A percentile compares a stretch with the other conserved stretches of the same genome.
Conservation (phyloP, 1,284 basidiomycete species). For the Pyrrhoderma lamaoense region DNA sequence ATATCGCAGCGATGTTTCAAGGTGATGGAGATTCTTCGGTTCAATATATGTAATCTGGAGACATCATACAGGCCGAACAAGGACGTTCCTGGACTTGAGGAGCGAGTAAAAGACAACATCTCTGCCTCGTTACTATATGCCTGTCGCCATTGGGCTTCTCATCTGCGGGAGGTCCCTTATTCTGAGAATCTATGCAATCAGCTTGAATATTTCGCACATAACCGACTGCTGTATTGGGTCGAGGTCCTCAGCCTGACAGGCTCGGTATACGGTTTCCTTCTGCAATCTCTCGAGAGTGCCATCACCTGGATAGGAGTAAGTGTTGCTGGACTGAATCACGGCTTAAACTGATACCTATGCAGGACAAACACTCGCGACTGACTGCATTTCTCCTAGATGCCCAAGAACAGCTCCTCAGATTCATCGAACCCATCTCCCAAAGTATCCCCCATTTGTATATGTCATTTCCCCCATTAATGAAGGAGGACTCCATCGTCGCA, state of each 20-base stretch:
- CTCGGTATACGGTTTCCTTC: not conserved
- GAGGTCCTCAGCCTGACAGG: conserved; percentile 1
- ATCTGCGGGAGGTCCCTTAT: not conserved
- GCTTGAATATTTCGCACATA: too few species aligned
- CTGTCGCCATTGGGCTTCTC: not conserved
- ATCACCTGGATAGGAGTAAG: too few species aligned
- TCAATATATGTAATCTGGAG: conserved; percentile 52
- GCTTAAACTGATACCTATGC: too few species aligned
- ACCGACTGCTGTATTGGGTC: not conserved
- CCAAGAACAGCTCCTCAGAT: not conserved
- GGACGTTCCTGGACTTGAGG: not conserved
- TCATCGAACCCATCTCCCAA: not conserved
- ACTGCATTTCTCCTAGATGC: too few species aligned
- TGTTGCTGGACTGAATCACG: too few species aligned
- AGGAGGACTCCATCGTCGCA: conserved; percentile 11
- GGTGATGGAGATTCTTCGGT: conserved; percentile 29
- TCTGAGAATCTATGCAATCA: too few species aligned
- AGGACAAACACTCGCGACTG: too few species aligned
- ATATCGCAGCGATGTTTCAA: not conserved
- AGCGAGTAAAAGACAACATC: not conserved
- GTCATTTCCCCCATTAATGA: conserved; percentile 12
- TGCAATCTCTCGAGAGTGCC: too few species aligned
- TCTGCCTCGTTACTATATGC: not conserved
- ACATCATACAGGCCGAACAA: conserved; percentile 10
- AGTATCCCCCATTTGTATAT: conserved; percentile 4